Percentiles rank a stretch among this genome's conserved stretches.
These are phyloP conservation scores for Metarhizium guizhouense DNA, from an alignment of 2,329 filamentous ascomycete genomes.

Conservation along the genomic window DNA sequence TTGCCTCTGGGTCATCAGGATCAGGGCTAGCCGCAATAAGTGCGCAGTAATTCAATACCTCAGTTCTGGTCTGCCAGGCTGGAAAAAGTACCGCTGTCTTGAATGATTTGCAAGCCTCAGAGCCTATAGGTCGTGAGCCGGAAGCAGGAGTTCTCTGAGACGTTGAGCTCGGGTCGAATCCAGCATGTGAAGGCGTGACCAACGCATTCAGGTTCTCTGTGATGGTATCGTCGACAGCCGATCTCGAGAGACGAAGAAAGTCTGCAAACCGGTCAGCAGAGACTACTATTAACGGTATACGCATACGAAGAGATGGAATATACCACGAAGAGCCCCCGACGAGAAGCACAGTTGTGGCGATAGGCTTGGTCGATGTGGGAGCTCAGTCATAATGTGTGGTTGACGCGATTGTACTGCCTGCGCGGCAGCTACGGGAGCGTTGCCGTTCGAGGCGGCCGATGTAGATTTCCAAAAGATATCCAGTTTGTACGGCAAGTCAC, in stretches of 20 bases:
- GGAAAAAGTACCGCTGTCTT: slow-evolving; percentile 75
- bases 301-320: slow-evolving; percentile 11
- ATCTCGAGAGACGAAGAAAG: slow-evolving; percentile 79
- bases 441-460: slow-evolving; percentile 1
- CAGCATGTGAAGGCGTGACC: slow-evolving; percentile 58
- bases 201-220: slow-evolving; percentile 88
- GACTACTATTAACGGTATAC: neutral
- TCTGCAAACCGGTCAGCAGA: slow-evolving; percentile 41
- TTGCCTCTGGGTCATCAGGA: slow-evolving; percentile 72
- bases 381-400: slow-evolving; percentile 33
- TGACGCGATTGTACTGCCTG: neutral
- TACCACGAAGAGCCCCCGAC: slow-evolving; percentile 58
- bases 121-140: slow-evolving; percentile 45
- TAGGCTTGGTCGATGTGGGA: slow-evolving; percentile 40
- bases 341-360: slow-evolving; percentile 75
- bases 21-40: slow-evolving; percentile 81
- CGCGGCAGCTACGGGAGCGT: neutral
- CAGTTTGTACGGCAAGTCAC: neutral
- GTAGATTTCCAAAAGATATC: neutral
- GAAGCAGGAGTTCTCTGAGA: slow-evolving; percentile 48
- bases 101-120: slow-evolving; percentile 59
- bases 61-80: slow-evolving; percentile 74
- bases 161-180: slow-evolving; percentile 76
- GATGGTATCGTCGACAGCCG: slow-evolving; percentile 86
- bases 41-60: slow-evolving; percentile 83